Percentiles rank a stretch among this genome's conserved stretches.
Conservation (phyloP, 352 stramenopile species). For the Phytopythium helicoides region DNA sequence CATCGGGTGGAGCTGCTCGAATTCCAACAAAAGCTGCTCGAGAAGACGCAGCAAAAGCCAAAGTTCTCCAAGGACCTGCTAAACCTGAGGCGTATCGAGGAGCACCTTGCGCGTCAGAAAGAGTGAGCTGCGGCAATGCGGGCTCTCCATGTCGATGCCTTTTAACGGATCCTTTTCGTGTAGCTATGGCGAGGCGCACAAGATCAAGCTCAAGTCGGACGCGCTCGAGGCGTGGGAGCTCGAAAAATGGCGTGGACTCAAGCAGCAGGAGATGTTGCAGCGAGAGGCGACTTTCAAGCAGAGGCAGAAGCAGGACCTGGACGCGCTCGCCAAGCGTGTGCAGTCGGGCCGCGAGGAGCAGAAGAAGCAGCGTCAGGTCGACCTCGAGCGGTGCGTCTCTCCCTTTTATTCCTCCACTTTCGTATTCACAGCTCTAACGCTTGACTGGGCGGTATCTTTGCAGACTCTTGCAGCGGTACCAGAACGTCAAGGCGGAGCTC, state of each 20-base stretch:
- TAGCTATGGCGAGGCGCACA: conserved; percentile 93
- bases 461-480: conserved; percentile 90
- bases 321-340: conserved; percentile 93
- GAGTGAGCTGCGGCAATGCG: conserved; percentile 42
- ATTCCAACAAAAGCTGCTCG: conserved; percentile 91
- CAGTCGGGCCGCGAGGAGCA: conserved; percentile 93
- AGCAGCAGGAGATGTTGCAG: conserved; percentile 95
- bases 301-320: conserved; percentile 90
- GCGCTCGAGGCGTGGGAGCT: conserved; percentile 93
- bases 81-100: conserved; percentile 92
- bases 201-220: conserved; percentile 96
- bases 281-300: conserved; percentile 95
- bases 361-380: conserved; percentile 94
- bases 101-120: conserved; percentile 90
- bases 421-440: no score
- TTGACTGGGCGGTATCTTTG: no score
- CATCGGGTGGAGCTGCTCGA: conserved; percentile 89
- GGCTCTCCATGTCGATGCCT: no score
- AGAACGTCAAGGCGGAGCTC: conserved; percentile 95
- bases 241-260: conserved; percentile 93
- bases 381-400: conserved; percentile 81
- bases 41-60: conserved; percentile 82
- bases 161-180: no score
- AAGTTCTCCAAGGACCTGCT: conserved; percentile 96
- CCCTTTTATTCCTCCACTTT: conserved; percentile 2